These are phyloP conservation scores for Linum usitatissimum DNA, from an alignment of 345 rosid species.

Conservation along the genomic window DNA sequence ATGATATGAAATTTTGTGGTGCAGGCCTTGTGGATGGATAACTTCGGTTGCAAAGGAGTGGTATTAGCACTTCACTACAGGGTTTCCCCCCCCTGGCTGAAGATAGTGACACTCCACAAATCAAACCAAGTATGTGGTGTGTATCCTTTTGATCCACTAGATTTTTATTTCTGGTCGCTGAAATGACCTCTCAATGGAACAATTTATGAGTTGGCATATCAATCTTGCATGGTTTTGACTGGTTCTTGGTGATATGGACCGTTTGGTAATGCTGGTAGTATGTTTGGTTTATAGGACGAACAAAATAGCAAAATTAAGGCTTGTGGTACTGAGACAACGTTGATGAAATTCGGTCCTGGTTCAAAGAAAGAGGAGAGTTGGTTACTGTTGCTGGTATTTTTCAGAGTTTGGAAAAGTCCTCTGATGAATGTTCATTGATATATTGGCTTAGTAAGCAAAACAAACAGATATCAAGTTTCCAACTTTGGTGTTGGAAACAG, in stretches of 20 bases:
- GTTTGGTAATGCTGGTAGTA: slow-evolving; percentile 11
- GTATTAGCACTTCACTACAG: slow-evolving; percentile 11
- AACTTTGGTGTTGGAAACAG: background rate
- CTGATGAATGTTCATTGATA: too few relatives aligned
- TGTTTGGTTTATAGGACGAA: slow-evolving; percentile 12
- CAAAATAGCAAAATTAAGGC: background rate
- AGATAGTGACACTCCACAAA: slow-evolving; percentile 19
- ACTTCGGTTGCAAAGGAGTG: background rate
- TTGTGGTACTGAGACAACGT: slow-evolving; percentile 4
- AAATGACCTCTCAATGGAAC: slow-evolving; percentile 19
- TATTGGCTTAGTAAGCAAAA: too few relatives aligned
- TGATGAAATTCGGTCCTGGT: background rate
- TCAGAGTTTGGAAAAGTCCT: too few relatives aligned
- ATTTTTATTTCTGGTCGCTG: slow-evolving; percentile 8
- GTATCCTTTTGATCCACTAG: slow-evolving; percentile 17
- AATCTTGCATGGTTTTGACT: background rate
- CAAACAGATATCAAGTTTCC: too few relatives aligned
- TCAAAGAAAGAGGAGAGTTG: background rate
- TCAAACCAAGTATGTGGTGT: slow-evolving; percentile 1
- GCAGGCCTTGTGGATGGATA: slow-evolving; percentile 3
- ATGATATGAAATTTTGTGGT: slow-evolving; percentile 13
- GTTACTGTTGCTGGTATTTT: too few relatives aligned
- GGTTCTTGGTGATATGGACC: background rate
- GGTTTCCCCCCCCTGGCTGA: background rate
- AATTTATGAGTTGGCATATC: slow-evolving; percentile 10